Percentiles rank a stretch among this genome's conserved stretches.
phyloP scores from a whole-genome alignment of 1,139 yeast genomes.

The Yamadazyma kanchanaburiensis region DNA sequence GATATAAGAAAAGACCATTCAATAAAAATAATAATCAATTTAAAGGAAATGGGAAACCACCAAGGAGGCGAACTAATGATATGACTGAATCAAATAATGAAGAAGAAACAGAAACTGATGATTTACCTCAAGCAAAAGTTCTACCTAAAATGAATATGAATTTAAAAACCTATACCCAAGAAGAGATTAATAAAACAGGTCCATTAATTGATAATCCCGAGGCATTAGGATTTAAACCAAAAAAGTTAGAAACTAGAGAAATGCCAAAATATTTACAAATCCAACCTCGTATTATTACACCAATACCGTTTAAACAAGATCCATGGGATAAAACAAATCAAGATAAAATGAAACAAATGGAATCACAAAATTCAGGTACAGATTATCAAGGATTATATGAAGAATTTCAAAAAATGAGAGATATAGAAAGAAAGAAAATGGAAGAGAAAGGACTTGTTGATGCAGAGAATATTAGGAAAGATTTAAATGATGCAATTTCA shows the following conservation, averaged over 20 bases:
- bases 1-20: neutral
- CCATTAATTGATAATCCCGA: conserved; percentile 25
- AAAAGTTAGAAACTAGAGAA: conserved; percentile 20
- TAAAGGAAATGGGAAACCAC: conserved; percentile 1
- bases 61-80: conserved; percentile 8
- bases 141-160: conserved; percentile 21
- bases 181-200: conserved; percentile 27
- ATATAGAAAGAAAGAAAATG: conserved; percentile 74
- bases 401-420: conserved; percentile 69
- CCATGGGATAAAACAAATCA: conserved; percentile 44
- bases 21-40: conserved; percentile 1
- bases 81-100: conserved; percentile 5
- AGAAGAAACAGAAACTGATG: conserved; percentile 11
- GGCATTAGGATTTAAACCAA: conserved; percentile 25
- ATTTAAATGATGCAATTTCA: conserved; percentile 78
- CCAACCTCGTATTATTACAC: conserved; percentile 35
- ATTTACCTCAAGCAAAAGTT: conserved; percentile 13
- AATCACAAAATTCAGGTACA: conserved; percentile 24
- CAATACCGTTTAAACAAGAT: conserved; percentile 33
- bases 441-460: conserved; percentile 83
- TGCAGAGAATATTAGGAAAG: conserved; percentile 78
- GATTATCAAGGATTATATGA: conserved; percentile 47
- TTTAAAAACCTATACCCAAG: conserved; percentile 18
- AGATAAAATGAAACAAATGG: conserved; percentile 35
- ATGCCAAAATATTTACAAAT: conserved; percentile 34